Evolutionary conservation across 306 rosid species (phyloP).

Genomic region (Elaeagnus macrophylla): DNA sequence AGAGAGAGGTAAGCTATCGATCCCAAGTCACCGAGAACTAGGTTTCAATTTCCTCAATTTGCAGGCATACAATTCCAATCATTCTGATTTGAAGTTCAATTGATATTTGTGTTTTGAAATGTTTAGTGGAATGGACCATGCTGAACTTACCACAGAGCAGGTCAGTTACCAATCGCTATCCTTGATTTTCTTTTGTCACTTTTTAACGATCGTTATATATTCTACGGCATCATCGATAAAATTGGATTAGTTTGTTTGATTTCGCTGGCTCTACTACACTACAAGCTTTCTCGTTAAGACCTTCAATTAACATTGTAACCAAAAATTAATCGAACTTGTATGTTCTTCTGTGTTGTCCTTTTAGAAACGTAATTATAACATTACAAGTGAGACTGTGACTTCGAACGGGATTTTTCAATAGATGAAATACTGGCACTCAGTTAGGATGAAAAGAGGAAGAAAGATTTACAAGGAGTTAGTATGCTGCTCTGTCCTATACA

Average conservation of each 20-base stretch:
- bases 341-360: too few species aligned
- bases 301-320: neutral
- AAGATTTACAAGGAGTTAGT: too few species aligned
- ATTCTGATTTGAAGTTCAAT: neutral
- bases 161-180: constrained; percentile 29
- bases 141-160: constrained; percentile 79
- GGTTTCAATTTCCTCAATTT: neutral
- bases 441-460: too few species aligned
- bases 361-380: too few species aligned
- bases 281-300: neutral
- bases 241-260: neutral
- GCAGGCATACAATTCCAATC: neutral
- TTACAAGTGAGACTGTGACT: too few species aligned
- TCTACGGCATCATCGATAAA: neutral
- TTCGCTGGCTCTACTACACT: neutral
- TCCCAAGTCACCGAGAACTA: neutral
- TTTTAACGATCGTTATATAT: neutral
- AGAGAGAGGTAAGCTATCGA: neutral
- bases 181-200: neutral
- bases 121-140: constrained; percentile 50
- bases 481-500: too few species aligned
- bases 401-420: too few species aligned
- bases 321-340: too few species aligned
- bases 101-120: neutral
- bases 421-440: too few species aligned